Base-by-base conservation (phyloP, 345 rosid genomes). In the Microcos paniculata region DNA sequence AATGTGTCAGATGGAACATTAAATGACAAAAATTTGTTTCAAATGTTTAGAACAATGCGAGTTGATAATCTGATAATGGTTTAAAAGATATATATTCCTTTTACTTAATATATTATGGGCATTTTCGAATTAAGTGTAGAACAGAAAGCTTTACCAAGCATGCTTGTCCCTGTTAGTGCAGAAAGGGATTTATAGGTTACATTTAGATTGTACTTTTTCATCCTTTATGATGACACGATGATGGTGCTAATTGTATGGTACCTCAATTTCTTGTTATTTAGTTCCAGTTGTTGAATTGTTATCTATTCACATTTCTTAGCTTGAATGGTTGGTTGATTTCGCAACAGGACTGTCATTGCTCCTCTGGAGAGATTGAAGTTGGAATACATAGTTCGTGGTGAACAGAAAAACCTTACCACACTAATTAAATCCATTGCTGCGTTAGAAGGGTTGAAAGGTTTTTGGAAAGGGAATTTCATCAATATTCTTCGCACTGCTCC, bases 401-500 rank as follows among this genome's bases (percentile, higher is more conserved):
- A 90, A 57, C 90, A 84, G 82, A 91, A 80, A 87, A 82, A 81
- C 65, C 85, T 95, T 62, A 53, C 87, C 15, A 89, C 89, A 72
- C 92, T 95, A 11, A 82, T 90, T 76, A 84, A 82, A 83, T 82
- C 72, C 18, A 91, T 95, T 68, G 89, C 90, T 14, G 82, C 74
- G 12, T 71, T 89, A 4, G 91, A 95, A 64, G 99, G 98, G 45
- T 63, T 86, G 31, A 92, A 79, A 81, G 99, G 98, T 6, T 95
- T 95, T 64, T 95, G 99, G 98, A 95, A 92, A 86, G 98, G 99
- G 43, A 95, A 95, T 77, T 84, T 91, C 64, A 82, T 92, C 72
- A 95, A 95, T 84, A 92, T 95, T 80, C 96, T 95, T 24, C 88
- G 99, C 64, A 91, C 98, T 3, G 97, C 99, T 79, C 99, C 98